phyloP scores from a whole-genome alignment of 2,329 filamentous ascomycete species.

The Chaetomiaceae sp. region DNA sequence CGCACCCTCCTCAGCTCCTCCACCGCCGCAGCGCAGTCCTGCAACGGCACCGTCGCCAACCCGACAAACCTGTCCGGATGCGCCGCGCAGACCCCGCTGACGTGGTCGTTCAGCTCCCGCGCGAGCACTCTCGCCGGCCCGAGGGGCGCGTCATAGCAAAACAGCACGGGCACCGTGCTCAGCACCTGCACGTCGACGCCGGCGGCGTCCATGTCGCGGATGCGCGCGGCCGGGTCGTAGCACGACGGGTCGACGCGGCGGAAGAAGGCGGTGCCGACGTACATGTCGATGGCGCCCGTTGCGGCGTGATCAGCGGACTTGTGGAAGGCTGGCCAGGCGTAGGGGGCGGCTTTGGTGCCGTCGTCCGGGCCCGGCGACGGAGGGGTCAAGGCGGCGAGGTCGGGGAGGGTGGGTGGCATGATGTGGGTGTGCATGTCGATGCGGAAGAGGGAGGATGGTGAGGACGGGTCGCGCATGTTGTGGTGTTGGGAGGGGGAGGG shows the following conservation, averaged over 20 bases:
- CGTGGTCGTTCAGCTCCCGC: slow-evolving; percentile 33
- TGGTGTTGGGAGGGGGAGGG: neutral
- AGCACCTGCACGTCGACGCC: slow-evolving; percentile 36
- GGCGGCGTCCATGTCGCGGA: slow-evolving; percentile 34
- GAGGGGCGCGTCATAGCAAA: slow-evolving; percentile 34
- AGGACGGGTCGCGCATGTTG: slow-evolving; percentile 5
- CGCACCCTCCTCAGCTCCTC: slow-evolving; percentile 29
- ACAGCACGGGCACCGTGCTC: slow-evolving; percentile 36
- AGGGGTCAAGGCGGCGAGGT: slow-evolving; percentile 42
- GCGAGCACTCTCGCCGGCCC: slow-evolving; percentile 30
- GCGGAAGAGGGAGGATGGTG: slow-evolving; percentile 28
- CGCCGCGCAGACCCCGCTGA: slow-evolving; percentile 26
- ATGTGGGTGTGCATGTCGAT: slow-evolving; percentile 38
- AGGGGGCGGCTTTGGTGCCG: slow-evolving; percentile 25
- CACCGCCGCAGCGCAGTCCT: slow-evolving; percentile 30
- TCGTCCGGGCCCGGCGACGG: slow-evolving; percentile 23
- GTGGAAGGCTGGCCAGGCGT: slow-evolving; percentile 31
- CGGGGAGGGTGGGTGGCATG: slow-evolving; percentile 37
- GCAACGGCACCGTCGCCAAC: slow-evolving; percentile 33
- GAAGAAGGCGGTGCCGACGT: slow-evolving; percentile 33
- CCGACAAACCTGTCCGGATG: slow-evolving; percentile 32
- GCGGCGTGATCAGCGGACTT: slow-evolving; percentile 18
- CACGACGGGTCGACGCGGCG: slow-evolving; percentile 34
- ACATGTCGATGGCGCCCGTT: slow-evolving; percentile 32
- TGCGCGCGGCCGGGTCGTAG: slow-evolving; percentile 28